Percentiles rank a stretch among this genome's conserved stretches.
These are phyloP conservation scores for Metarhizium anisopliae DNA, from an alignment of 2,329 filamentous ascomycete genomes.

Conservation along the genomic window DNA sequence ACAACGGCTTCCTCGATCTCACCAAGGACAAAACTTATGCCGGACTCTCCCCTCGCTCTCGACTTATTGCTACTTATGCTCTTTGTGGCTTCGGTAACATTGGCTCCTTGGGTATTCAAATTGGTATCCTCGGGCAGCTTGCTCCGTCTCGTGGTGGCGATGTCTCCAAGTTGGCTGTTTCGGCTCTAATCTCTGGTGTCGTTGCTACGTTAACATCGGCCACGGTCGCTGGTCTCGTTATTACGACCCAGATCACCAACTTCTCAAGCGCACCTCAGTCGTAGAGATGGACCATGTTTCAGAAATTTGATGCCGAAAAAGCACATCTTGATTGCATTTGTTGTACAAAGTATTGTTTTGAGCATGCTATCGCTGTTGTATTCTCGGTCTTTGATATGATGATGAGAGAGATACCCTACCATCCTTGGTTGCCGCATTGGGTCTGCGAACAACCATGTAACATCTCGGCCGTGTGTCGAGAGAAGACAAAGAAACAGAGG, in stretches of 20 bases:
- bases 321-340: neutral
- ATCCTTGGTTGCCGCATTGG: neutral
- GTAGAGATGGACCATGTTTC: neutral
- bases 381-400: neutral
- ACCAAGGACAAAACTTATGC: constrained; percentile 49
- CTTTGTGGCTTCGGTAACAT: constrained; percentile 82
- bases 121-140: constrained; percentile 77
- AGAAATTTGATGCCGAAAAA: neutral
- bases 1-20: constrained; percentile 59
- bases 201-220: constrained; percentile 73
- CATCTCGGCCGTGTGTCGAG: neutral
- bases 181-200: constrained; percentile 69
- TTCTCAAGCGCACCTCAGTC: constrained; percentile 3
- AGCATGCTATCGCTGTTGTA: neutral
- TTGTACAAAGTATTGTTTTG: neutral
- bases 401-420: constrained; percentile 1
- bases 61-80: constrained; percentile 77
- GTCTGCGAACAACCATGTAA: neutral
- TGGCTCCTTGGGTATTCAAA: constrained; percentile 79
- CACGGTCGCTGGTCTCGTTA: constrained; percentile 66
- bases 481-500: neutral
- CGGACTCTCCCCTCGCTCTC: constrained; percentile 57
- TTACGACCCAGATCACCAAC: constrained; percentile 37
- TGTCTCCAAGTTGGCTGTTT: constrained; percentile 66
- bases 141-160: constrained; percentile 66